phyloP scores from a whole-genome alignment of 768 basidiomycete species.

The Ramaria sp. region DNA sequence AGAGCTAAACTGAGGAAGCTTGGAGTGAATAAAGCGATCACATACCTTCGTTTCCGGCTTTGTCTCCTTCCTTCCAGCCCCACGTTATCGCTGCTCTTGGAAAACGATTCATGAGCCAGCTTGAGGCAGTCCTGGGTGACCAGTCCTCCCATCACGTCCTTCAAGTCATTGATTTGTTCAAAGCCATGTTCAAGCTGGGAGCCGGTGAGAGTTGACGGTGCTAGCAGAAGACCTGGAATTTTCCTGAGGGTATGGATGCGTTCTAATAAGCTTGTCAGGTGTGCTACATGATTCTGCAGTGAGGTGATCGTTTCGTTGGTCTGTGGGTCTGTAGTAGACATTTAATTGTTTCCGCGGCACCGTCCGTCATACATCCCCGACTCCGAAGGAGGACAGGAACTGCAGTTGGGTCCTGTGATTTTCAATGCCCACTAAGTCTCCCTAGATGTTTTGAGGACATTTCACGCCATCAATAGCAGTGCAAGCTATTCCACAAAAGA shows the following conservation, averaged over 20 bases:
- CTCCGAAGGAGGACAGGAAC: too few species aligned
- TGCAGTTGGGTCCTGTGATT: too few species aligned
- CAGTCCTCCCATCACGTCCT: background rate
- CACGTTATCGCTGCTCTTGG: background rate
- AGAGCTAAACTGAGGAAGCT: background rate
- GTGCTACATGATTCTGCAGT: conserved; percentile 5
- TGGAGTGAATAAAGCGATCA: background rate
- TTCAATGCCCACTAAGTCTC: too few species aligned
- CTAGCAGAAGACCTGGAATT: background rate
- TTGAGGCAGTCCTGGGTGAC: conserved; percentile 3
- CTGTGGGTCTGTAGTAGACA: background rate
- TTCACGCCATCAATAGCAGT: too few species aligned
- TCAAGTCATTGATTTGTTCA: conserved; percentile 2
- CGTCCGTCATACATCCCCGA: too few species aligned
- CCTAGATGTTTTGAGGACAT: too few species aligned
- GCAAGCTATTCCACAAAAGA: too few species aligned
- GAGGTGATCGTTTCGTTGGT: background rate
- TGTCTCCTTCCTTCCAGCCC: background rate
- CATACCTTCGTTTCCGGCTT: conserved; percentile 3
- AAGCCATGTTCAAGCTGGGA: conserved; percentile 8
- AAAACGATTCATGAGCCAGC: background rate
- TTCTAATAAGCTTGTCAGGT: background rate
- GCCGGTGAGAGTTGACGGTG: background rate
- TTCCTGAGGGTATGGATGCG: conserved; percentile 5
- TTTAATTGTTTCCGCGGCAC: too few species aligned